Percentiles rank a stretch among this genome's conserved stretches.
phyloP scores from a whole-genome alignment of 345 rosid species.

The Pistacia atlantica region DNA sequence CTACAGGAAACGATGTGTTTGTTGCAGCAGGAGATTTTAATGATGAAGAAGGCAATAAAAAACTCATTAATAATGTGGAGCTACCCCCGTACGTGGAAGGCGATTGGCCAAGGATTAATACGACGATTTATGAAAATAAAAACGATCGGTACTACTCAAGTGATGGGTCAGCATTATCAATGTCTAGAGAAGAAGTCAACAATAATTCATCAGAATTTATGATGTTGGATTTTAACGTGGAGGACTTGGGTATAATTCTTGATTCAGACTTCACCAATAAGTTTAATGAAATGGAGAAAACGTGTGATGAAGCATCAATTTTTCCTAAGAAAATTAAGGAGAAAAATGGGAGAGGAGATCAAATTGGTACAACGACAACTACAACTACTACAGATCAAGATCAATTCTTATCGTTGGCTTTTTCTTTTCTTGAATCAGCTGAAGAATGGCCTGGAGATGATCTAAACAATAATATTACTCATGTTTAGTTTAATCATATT shows the following conservation, averaged over 20 bases:
- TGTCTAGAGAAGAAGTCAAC: background rate
- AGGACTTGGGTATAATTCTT: slow-evolving; percentile 34
- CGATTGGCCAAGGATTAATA: background rate
- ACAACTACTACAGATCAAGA: too few relatives aligned
- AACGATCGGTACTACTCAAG: background rate
- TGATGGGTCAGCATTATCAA: slow-evolving; percentile 10
- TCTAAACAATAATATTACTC: background rate
- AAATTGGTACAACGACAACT: too few relatives aligned
- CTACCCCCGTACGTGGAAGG: background rate
- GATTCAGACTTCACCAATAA: slow-evolving; percentile 18
- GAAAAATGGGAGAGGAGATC: background rate
- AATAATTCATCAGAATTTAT: background rate
- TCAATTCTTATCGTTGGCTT: slow-evolving; percentile 19
- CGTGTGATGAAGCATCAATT: background rate
- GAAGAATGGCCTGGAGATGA: slow-evolving; percentile 25
- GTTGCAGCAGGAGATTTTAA: too few relatives aligned
- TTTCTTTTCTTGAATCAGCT: slow-evolving; percentile 25
- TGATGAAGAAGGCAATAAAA: background rate
- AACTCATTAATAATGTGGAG: background rate
- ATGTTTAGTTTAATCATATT: background rate
- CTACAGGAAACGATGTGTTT: background rate
- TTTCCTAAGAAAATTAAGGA: slow-evolving; percentile 1
- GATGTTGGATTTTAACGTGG: slow-evolving; percentile 26
- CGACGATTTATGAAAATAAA: too few relatives aligned
- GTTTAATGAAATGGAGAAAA: background rate